Percentiles rank a stretch among this genome's conserved stretches.
These are phyloP conservation scores for Lachnellula subtilissima DNA, from an alignment of 2,329 filamentous ascomycete species.

Conservation along the genomic window DNA sequence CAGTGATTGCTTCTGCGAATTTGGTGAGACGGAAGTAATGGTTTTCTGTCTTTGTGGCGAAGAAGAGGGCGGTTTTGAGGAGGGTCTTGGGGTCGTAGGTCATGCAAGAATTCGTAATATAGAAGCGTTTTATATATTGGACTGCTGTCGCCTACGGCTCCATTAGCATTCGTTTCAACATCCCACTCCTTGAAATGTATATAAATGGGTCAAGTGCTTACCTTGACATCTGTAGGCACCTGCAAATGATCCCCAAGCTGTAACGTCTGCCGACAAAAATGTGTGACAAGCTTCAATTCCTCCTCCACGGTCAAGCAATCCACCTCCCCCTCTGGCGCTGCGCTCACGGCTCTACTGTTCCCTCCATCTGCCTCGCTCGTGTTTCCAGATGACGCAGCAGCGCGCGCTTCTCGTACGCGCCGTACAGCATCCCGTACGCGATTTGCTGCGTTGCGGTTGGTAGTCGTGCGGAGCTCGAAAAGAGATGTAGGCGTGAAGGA, in stretches of 20 bases:
- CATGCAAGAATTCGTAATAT: slow-evolving; percentile 92
- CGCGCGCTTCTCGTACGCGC: slow-evolving; percentile 38
- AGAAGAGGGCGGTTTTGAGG: slow-evolving; percentile 84
- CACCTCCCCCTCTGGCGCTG: slow-evolving; percentile 43
- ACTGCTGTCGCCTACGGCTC: slow-evolving; percentile 32
- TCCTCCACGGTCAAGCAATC: slow-evolving; percentile 80
- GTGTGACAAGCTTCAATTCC: slow-evolving; percentile 74
- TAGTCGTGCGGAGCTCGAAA: slow-evolving; percentile 65
- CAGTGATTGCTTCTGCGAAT: slow-evolving; percentile 66
- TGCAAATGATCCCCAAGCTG: slow-evolving; percentile 56
- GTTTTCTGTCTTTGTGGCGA: slow-evolving; percentile 89
- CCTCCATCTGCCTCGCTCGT: slow-evolving; percentile 32
- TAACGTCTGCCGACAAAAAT: slow-evolving; percentile 63
- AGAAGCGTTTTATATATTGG: slow-evolving; percentile 83
- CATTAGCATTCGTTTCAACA: not conserved
- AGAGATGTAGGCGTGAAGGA: slow-evolving; percentile 77
- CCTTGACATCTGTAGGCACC: slow-evolving; percentile 56
- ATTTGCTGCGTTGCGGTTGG: slow-evolving; percentile 73
- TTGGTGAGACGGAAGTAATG: slow-evolving; percentile 54
- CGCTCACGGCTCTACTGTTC: slow-evolving; percentile 17
- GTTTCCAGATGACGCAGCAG: slow-evolving; percentile 30
- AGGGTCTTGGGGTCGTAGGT: slow-evolving; percentile 90
- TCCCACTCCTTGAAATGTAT: not conserved
- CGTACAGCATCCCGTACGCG: slow-evolving; percentile 55
- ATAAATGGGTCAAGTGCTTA: slow-evolving; percentile 28